phyloP scores from a whole-genome alignment of 441 rosid species.

The Dalechampia spathulata region DNA sequence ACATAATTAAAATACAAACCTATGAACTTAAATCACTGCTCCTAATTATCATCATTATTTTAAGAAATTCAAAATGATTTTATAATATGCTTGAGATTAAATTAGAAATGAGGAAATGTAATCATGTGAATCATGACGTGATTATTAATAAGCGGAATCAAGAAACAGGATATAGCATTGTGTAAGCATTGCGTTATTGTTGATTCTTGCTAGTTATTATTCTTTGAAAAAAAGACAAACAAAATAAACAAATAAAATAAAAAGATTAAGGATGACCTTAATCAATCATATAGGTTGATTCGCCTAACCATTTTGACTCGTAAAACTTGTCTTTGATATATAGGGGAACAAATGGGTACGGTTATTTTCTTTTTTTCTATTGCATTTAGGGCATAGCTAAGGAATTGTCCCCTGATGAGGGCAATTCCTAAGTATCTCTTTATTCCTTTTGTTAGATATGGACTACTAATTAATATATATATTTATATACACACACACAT shows the following conservation, averaged over 20 bases:
- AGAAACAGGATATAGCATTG: too few species aligned
- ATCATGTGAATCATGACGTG: too few species aligned
- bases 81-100: too few species aligned
- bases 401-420: slow-evolving; percentile 12
- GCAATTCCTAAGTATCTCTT: slow-evolving; percentile 3
- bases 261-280: not conserved
- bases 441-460: slow-evolving; percentile 24
- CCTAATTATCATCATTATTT: too few species aligned
- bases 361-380: not conserved
- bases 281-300: not conserved
- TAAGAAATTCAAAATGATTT: too few species aligned
- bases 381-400: not conserved
- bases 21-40: too few species aligned
- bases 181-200: not conserved
- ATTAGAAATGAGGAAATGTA: too few species aligned
- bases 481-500: too few species aligned
- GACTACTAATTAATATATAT: too few species aligned
- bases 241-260: not conserved
- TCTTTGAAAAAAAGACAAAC: too few species aligned
- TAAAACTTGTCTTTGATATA: not conserved
- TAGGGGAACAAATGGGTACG: not conserved
- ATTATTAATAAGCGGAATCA: too few species aligned
- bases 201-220: not conserved
- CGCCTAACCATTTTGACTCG: not conserved
- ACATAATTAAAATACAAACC: too few species aligned